A percentile compares a stretch with the other conserved stretches of the same genome.
phyloP scores from a whole-genome alignment of 192 early-diverging fungal species.

The Coemansia furcata region DNA sequence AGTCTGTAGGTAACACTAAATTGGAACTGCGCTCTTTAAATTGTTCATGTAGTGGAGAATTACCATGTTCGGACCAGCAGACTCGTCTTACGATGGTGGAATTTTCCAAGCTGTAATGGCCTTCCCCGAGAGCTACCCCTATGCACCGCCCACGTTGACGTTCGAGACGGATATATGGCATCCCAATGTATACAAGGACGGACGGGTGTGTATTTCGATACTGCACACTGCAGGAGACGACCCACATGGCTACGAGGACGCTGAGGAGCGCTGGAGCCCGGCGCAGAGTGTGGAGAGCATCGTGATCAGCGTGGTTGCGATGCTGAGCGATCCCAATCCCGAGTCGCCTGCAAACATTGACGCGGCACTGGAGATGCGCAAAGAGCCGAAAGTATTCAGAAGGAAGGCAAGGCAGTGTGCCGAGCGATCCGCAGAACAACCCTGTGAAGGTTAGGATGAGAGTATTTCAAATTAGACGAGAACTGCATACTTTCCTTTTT shows the following conservation, averaged over 20 bases:
- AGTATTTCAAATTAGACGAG: not conserved
- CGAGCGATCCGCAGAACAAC: conserved; percentile 42
- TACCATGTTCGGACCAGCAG: conserved; percentile 85
- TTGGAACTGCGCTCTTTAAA: not conserved
- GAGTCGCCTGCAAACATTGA: conserved; percentile 95
- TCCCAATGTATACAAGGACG: conserved; percentile 89
- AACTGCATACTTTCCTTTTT: not conserved
- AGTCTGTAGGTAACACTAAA: not conserved
- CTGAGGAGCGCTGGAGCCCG: conserved; percentile 92
- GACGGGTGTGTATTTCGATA: conserved; percentile 96
- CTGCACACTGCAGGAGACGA: conserved; percentile 84
- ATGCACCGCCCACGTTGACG: conserved; percentile 83
- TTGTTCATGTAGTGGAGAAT: conserved; percentile 74
- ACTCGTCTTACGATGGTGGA: conserved; percentile 90
- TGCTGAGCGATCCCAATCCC: conserved; percentile 91
- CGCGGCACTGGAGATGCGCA: conserved; percentile 86
- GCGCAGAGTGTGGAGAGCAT: conserved; percentile 95
- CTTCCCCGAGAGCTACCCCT: conserved; percentile 78
- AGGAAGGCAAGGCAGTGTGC: conserved; percentile 68
- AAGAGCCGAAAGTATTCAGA: conserved; percentile 67
- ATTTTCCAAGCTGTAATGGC: conserved; percentile 83
- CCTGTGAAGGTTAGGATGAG: not conserved
- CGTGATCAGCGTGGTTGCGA: conserved; percentile 83
- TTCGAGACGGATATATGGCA: conserved; percentile 91
- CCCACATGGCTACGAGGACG: conserved; percentile 86